phyloP scores from a whole-genome alignment of 1,284 basidiomycete species.

The Papiliotrema flavescens region DNA sequence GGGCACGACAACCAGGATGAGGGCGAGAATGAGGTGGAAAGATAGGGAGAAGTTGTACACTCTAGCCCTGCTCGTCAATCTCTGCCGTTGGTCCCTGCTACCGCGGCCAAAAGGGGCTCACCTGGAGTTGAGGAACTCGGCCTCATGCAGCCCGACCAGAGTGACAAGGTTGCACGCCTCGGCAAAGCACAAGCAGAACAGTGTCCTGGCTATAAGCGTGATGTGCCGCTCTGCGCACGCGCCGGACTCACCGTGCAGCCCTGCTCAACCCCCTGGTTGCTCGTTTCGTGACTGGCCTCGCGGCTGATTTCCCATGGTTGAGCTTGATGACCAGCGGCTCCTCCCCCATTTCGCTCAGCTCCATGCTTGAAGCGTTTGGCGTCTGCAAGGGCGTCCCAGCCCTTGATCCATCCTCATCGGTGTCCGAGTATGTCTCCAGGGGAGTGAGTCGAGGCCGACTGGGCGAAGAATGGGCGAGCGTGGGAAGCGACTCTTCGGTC shows the following conservation, averaged over 20 bases:
- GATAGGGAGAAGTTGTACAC: constrained; percentile 47
- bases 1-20: constrained; percentile 44
- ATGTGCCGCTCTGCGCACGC: not conserved
- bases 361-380: not conserved
- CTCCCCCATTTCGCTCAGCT: not conserved
- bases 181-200: constrained; percentile 47
- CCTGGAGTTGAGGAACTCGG: constrained; percentile 40
- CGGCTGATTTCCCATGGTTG: constrained; percentile 16
- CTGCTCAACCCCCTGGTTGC: constrained; percentile 38
- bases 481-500: constrained; percentile 20
- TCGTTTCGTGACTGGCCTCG: constrained; percentile 25
- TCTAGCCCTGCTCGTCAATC: constrained; percentile 24
- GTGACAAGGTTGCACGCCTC: constrained; percentile 46
- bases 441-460: not conserved
- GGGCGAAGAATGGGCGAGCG: not conserved
- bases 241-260: constrained; percentile 26
- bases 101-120: constrained; percentile 11
- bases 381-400: not conserved
- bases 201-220: constrained; percentile 22
- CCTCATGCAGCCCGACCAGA: constrained; percentile 43
- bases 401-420: constrained; percentile 1
- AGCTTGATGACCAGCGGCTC: constrained; percentile 26
- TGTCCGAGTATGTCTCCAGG: constrained; percentile 2
- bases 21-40: constrained; percentile 39
- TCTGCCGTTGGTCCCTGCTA: not conserved